A percentile compares a stretch with the other conserved stretches of the same genome.
Evolutionary conservation across 2,329 filamentous ascomycete genomes (phyloP).

Genomic region (Gremmenia infestans): DNA sequence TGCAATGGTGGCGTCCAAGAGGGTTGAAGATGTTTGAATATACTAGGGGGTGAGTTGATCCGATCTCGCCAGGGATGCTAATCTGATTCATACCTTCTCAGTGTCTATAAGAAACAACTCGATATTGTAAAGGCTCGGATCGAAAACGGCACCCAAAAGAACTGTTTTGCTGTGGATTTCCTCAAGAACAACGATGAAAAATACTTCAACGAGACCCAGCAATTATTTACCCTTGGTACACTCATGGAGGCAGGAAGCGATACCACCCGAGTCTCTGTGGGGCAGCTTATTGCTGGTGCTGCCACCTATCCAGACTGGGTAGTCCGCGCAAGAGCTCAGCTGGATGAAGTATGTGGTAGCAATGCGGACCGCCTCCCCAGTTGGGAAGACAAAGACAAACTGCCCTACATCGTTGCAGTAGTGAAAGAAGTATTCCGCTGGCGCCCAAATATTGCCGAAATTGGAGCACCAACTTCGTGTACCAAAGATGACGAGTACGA

Average conservation of each 20-base stretch:
- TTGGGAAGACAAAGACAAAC: constrained; percentile 37
- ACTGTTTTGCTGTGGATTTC: constrained; percentile 32
- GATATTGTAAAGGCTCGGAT: constrained; percentile 21
- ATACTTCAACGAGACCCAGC: constrained; percentile 21
- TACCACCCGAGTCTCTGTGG: constrained; percentile 35
- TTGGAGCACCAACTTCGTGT: constrained; percentile 48
- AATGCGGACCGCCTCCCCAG: constrained; percentile 38
- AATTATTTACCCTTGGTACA: constrained; percentile 30
- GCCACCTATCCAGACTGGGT: constrained; percentile 17
- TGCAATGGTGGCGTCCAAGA: constrained; percentile 29
- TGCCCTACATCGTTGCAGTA: constrained; percentile 41
- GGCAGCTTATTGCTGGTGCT: constrained; percentile 29
- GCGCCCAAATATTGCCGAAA: constrained; percentile 37
- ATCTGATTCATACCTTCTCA: background rate
- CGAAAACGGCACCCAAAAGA: constrained; percentile 21
- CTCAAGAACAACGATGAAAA: constrained; percentile 23
- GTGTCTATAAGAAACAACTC: constrained; percentile 26
- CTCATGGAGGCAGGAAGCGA: constrained; percentile 41
- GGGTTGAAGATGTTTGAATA: constrained; percentile 22
- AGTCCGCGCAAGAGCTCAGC: constrained; percentile 35
- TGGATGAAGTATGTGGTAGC: constrained; percentile 40
- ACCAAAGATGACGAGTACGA: constrained; percentile 50
- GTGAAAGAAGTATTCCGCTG: constrained; percentile 43
- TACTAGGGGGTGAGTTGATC: constrained; percentile 9
- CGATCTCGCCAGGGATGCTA: background rate